Evolutionary conservation across 768 basidiomycete genomes (phyloP).

Genomic region (Leccinum fibrillosum): DNA sequence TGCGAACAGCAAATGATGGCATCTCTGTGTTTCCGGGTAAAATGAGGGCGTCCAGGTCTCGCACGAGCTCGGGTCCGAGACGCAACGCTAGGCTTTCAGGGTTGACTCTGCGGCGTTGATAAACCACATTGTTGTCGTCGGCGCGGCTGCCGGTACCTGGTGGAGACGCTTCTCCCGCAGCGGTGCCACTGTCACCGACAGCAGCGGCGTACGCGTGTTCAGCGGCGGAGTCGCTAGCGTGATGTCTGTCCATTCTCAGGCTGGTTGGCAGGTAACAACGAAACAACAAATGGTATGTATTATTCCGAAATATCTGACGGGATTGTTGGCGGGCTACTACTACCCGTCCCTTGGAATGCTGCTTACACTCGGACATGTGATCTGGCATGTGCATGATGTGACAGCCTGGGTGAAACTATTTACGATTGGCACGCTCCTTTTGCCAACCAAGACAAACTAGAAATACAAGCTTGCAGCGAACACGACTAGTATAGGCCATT

Average conservation of each 20-base stretch:
- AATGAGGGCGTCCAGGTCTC: constrained; percentile 71
- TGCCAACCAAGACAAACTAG: constrained; percentile 32
- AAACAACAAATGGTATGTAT: not conserved
- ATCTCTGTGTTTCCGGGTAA: constrained; percentile 66
- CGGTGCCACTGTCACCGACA: not conserved
- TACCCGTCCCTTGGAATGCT: constrained; percentile 20
- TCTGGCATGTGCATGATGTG: not conserved
- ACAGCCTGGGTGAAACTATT: not conserved
- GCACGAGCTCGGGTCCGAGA: constrained; percentile 62
- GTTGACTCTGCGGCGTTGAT: constrained; percentile 52
- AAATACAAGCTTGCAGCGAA: constrained; percentile 89
- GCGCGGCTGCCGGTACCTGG: constrained; percentile 13
- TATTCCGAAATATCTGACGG: not conserved
- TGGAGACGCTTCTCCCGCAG: not conserved
- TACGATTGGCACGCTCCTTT: not conserved
- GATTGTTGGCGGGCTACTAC: constrained; percentile 9
- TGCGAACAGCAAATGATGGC: constrained; percentile 69
- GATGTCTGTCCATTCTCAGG: constrained; percentile 10
- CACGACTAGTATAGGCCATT: constrained; percentile 50
- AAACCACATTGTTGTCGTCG: constrained; percentile 9
- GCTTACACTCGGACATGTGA: constrained; percentile 11
- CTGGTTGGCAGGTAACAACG: not conserved
- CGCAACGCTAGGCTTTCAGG: constrained; percentile 67
- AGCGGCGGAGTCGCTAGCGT: not conserved
- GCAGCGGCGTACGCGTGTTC: not conserved